phyloP scores from a whole-genome alignment of 495 filamentous ascomycete species.

The Parachaetomium inaequale region DNA sequence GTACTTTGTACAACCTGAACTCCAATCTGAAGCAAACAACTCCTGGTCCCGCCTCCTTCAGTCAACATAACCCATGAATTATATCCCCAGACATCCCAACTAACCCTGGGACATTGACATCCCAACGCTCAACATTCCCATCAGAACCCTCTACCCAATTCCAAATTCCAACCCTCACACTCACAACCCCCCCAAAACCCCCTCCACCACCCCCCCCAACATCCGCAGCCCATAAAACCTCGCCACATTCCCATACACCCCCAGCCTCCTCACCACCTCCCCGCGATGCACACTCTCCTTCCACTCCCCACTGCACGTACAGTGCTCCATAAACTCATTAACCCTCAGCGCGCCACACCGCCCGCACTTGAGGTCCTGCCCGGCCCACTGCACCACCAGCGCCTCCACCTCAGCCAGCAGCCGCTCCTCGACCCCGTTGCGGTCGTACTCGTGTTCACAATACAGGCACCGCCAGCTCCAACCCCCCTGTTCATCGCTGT shows the following conservation, averaged over 20 bases:
- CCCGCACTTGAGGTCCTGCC: constrained; percentile 84
- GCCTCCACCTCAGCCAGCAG: constrained; percentile 74
- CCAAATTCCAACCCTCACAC: not conserved
- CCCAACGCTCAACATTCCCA: no score
- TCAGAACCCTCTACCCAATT: not conserved
- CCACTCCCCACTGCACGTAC: constrained; percentile 86
- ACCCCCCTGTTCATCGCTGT: constrained; percentile 33
- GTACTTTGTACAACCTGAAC: no score
- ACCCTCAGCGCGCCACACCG: constrained; percentile 63
- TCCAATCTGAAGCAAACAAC: no score
- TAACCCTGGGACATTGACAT: no score
- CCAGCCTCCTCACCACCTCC: constrained; percentile 62
- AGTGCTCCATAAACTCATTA: constrained; percentile 97
- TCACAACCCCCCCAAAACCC: constrained; percentile 46
- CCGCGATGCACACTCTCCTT: constrained; percentile 62
- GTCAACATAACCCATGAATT: no score
- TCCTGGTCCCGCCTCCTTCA: no score
- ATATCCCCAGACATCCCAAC: no score
- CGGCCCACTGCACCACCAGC: constrained; percentile 72
- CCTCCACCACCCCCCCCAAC: constrained; percentile 68
- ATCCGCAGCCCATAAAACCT: constrained; percentile 75
- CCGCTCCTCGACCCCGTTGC: constrained; percentile 75
- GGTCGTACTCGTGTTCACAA: constrained; percentile 72
- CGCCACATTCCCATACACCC: constrained; percentile 69
- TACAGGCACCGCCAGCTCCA: constrained; percentile 71